A percentile compares a stretch with the other conserved stretches of the same genome.
Conservation (phyloP, 805 yeast genomes). For the Ogataea neopini region DNA sequence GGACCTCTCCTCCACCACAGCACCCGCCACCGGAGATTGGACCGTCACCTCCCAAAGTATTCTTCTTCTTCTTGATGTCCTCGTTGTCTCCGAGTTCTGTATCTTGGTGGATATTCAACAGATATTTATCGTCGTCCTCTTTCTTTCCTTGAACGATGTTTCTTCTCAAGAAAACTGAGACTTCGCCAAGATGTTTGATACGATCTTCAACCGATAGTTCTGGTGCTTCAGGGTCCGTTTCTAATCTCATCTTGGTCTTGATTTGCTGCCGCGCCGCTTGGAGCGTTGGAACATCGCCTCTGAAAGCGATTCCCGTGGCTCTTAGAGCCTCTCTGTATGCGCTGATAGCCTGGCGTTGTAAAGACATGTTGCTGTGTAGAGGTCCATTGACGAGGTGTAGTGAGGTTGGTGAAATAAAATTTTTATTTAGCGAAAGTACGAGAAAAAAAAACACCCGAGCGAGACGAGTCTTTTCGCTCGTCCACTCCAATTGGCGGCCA, state of each 20-base stretch:
- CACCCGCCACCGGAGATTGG: conserved; percentile 50
- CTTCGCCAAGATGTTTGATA: conserved; percentile 60
- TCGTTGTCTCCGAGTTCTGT: conserved; percentile 94
- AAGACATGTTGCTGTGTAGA: conserved; percentile 22
- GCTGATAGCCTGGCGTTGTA: conserved; percentile 25
- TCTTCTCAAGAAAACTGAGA: conserved; percentile 64
- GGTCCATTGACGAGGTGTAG: no score
- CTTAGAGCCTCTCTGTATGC: conserved; percentile 70
- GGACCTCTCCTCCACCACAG: conserved; percentile 53
- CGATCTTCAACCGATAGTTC: conserved; percentile 49
- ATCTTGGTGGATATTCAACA: conserved; percentile 70
- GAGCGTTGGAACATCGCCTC: conserved; percentile 48
- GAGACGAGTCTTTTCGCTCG: not conserved
- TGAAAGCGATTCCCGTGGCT: conserved; percentile 64
- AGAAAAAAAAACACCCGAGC: no score
- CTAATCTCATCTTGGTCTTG: conserved; percentile 49
- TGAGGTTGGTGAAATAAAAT: no score
- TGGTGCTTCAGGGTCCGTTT: conserved; percentile 43
- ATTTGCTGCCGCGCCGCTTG: conserved; percentile 62
- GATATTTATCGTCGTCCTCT: conserved; percentile 43
- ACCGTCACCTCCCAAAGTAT: conserved; percentile 23
- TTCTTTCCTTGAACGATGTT: conserved; percentile 87
- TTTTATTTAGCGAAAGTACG: no score
- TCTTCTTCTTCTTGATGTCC: conserved; percentile 50
- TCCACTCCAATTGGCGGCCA: no score